Evolutionary conservation across 768 basidiomycete genomes (phyloP), one percentile per base, ranked within the genome.

Genomic region (Phlegmacium glaucopus): DNA sequence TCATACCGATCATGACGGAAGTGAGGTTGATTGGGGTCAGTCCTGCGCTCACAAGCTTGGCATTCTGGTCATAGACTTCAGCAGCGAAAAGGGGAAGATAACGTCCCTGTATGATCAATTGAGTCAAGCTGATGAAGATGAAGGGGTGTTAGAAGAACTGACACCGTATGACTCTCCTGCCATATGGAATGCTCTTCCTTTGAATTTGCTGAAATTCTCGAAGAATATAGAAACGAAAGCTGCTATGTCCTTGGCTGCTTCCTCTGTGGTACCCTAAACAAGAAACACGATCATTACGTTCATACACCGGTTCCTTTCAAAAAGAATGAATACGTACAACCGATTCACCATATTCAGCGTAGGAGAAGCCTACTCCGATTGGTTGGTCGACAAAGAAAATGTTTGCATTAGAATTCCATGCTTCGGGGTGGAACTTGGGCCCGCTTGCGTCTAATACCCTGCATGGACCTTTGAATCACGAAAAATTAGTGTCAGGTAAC

Each of bases 161-260:
- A 87, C 88, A 1, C 78, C 88, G 54, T 90, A 91, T 0, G 85
- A 90, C 65, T 91, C 89, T 9, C 89, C 82, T 1, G 79, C 72
- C 72, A 85, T 75, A 50, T 85, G 82, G 63, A 85, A 82, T 1
- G 69, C 59, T 2, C 85, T 68, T 3, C 85, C 84, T 55, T 85
- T 81, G 71, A 87, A 88, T 55, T 82, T 71, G 43, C 61, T 72
- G 59, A 90, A 90, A 50, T 82, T 74, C 55, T 88, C 84, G 43
- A 88, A 88, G 65, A 88, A 88, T 42, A 89, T 79, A 8, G 77
- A 69, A 0, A 88, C 71, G 53, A 89, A 88, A 0, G 82, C 77
- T 1, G 85, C 83, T 4, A 89, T 77, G 54, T 89, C 86, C 44
- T 76, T 72, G 0, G 84, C 82, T 2, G 82, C 87, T 45, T 85